phyloP scores from a whole-genome alignment of 176 grass and related monocot species.

The Avena eriantha region DNA sequence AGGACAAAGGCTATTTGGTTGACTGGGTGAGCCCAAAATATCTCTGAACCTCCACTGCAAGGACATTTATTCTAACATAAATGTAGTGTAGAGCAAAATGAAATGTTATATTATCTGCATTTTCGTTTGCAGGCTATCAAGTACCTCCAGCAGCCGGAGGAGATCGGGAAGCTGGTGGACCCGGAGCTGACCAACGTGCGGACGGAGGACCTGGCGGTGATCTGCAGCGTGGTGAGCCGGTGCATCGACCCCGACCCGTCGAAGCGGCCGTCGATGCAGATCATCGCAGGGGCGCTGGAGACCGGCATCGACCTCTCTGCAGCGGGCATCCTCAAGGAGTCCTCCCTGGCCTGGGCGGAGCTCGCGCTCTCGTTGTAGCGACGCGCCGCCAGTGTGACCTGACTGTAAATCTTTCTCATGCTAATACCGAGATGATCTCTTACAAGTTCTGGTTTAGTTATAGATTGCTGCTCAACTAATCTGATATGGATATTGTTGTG shows the following conservation, averaged over 20 bases:
- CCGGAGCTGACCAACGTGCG: conserved; percentile 63
- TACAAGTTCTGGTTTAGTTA: neutral
- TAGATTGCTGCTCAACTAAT: neutral
- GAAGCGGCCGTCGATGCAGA: conserved; percentile 94
- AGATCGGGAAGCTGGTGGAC: conserved; percentile 80
- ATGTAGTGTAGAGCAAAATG: neutral
- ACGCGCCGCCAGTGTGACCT: neutral
- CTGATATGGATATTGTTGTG: neutral
- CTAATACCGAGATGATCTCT: neutral
- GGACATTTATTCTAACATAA: neutral
- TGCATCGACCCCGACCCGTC: conserved; percentile 88
- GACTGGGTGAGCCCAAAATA: conserved; percentile 67
- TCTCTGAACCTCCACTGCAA: neutral
- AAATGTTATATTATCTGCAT: neutral
- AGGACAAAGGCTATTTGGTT: conserved; percentile 79
- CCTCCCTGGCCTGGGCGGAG: conserved; percentile 83
- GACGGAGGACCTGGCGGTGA: conserved; percentile 63
- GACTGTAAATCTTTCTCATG: conserved; percentile 34
- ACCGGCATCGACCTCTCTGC: conserved; percentile 76
- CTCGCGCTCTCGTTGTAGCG: conserved; percentile 72
- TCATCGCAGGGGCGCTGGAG: conserved; percentile 81
- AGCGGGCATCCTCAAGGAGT: conserved; percentile 80
- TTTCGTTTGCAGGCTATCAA: conserved; percentile 51
- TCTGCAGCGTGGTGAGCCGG: conserved; percentile 87
- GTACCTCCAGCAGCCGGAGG: conserved; percentile 79